These are phyloP conservation scores for Neurospora sp. DNA, from an alignment of 495 filamentous ascomycete genomes.

Conservation along the genomic window DNA sequence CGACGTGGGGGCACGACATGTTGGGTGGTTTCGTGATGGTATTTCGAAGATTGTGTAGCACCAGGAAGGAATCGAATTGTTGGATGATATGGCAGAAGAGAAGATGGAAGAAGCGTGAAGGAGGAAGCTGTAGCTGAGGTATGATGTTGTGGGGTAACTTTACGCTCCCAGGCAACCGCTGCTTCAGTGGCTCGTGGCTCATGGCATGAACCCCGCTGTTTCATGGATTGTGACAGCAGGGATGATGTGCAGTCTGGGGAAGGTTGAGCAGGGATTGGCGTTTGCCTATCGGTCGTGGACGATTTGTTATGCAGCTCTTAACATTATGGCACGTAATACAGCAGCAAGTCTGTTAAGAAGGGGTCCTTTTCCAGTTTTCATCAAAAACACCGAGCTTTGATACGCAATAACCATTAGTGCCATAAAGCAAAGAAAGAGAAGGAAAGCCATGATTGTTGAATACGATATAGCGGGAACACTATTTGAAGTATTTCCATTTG, in stretches of 20 bases:
- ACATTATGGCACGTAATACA: background rate
- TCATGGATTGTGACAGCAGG: background rate
- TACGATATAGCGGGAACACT: background rate
- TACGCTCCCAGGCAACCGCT: background rate
- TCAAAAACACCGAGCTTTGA: background rate
- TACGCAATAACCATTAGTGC: background rate
- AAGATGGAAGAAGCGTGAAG: background rate
- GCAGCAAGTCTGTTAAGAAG: background rate
- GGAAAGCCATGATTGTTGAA: background rate
- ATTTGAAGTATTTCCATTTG: background rate
- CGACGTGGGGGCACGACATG: conserved; percentile 46
- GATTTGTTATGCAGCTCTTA: background rate
- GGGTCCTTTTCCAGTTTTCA: background rate
- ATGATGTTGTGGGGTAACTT: background rate
- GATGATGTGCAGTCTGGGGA: background rate
- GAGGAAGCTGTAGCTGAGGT: background rate
- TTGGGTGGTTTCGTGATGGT: background rate
- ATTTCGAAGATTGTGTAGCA: background rate
- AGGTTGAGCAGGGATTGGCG: background rate
- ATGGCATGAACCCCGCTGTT: background rate
- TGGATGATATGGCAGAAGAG: background rate
- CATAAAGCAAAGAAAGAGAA: background rate
- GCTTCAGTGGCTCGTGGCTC: background rate
- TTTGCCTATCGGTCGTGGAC: background rate
- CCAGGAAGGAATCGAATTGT: background rate